Conservation (phyloP, 306 rosid genomes). For the Vigna radiata region DNA sequence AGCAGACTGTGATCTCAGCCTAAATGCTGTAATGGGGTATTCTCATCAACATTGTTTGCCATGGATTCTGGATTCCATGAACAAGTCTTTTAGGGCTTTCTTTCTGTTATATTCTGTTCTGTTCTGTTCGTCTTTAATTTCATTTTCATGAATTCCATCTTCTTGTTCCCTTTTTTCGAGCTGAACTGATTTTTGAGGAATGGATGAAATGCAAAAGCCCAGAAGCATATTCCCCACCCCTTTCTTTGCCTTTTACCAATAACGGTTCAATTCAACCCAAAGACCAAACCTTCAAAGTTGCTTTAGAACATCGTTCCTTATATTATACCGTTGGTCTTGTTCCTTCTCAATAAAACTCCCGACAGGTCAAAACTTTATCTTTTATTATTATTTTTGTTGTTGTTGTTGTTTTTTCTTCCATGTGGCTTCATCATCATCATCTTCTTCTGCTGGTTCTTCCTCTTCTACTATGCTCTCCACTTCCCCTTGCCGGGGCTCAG, state of each 20-base stretch:
- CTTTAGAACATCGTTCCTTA: conserved; percentile 56
- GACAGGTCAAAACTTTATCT: conserved; percentile 1
- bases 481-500: conserved; percentile 45
- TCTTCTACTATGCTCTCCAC: conserved; percentile 44
- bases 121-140: too few relatives aligned
- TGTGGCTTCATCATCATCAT: conserved; percentile 58
- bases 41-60: neutral
- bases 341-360: neutral
- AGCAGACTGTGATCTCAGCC: neutral
- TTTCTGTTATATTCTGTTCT: too few relatives aligned
- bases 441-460: conserved; percentile 55
- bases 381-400: neutral
- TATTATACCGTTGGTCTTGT: conserved; percentile 28
- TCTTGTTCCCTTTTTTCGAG: neutral
- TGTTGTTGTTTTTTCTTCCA: neutral
- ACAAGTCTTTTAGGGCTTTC: neutral
- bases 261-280: conserved; percentile 52
- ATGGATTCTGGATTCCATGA: neutral
- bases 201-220: conserved; percentile 22
- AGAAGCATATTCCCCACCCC: neutral
- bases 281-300: conserved; percentile 52
- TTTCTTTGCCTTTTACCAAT: neutral
- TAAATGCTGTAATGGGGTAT: conserved; percentile 4
- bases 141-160: neutral
- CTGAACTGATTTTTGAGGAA: neutral